Percentiles rank a stretch among this genome's conserved stretches.
Evolutionary conservation across 2,329 filamentous ascomycete genomes (phyloP).

Genomic region (Paracamarosporium sp.): DNA sequence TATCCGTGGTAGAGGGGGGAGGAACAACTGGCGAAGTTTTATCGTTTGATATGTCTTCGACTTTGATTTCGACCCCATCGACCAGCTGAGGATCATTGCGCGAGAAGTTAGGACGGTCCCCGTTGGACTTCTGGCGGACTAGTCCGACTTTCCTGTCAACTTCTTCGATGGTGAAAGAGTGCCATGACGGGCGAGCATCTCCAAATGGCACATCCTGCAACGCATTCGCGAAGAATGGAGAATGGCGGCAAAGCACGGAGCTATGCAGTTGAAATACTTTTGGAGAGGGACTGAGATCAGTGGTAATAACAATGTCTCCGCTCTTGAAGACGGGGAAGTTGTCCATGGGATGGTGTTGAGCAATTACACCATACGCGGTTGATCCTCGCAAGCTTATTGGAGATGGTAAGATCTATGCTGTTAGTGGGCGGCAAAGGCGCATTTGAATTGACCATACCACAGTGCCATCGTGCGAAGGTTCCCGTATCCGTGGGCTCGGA

Average conservation of each 20-base stretch:
- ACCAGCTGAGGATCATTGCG: background rate
- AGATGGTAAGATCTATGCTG: background rate
- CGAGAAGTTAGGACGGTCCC: background rate
- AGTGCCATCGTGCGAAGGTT: conserved; percentile 1
- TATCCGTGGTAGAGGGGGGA: background rate
- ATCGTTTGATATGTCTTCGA: conserved; percentile 11
- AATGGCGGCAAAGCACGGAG: conserved; percentile 10
- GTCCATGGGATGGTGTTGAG: conserved; percentile 3
- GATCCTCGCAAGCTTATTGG: background rate
- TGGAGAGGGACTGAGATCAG: background rate
- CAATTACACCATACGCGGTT: too few species aligned
- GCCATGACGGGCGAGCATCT: background rate
- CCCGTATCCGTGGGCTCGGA: background rate
- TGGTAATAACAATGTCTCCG: conserved; percentile 24
- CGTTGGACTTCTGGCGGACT: background rate
- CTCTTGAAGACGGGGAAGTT: conserved; percentile 18
- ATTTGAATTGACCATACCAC: background rate
- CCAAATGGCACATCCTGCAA: background rate
- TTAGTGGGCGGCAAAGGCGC: background rate
- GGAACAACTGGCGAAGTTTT: background rate
- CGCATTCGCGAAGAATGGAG: conserved; percentile 15
- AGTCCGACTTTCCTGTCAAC: conserved; percentile 2
- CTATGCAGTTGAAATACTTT: conserved; percentile 19
- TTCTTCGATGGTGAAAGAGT: conserved; percentile 13
- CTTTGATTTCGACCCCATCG: conserved; percentile 12